Percentiles rank a stretch among this genome's conserved stretches.
phyloP scores from a whole-genome alignment of 192 early-diverging fungal genomes.

The Funneliformis geosporum region DNA sequence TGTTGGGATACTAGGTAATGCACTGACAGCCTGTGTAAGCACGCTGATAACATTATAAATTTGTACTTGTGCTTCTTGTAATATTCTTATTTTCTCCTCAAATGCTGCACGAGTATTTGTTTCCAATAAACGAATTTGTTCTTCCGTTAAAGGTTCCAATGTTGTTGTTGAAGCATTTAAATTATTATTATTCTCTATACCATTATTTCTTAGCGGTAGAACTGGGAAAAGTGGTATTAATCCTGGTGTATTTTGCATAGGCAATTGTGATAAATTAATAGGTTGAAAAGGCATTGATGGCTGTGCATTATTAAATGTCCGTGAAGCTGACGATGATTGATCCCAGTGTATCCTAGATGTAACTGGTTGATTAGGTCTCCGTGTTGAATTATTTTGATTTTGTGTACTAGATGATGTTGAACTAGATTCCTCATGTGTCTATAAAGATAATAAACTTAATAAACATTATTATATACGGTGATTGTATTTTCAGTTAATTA shows the following conservation, averaged over 20 bases:
- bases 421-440: not conserved
- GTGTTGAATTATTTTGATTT: not conserved
- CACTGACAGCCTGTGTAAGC: constrained; percentile 45
- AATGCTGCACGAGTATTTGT: constrained; percentile 61
- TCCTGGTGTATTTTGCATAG: constrained; percentile 34
- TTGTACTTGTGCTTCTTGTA: constrained; percentile 64
- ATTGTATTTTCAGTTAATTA: not conserved
- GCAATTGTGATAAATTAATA: constrained; percentile 9
- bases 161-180: constrained; percentile 5
- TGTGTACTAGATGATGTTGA: constrained; percentile 12
- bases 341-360: constrained; percentile 10
- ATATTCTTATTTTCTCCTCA: constrained; percentile 62
- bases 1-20: constrained; percentile 34
- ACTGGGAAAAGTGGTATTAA: constrained; percentile 45
- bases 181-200: constrained; percentile 43
- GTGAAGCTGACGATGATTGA: constrained; percentile 25
- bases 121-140: constrained; percentile 58
- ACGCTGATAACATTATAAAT: constrained; percentile 50
- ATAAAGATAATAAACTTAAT: not conserved
- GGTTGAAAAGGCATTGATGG: constrained; percentile 7
- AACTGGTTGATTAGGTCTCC: not conserved
- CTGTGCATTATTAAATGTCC: not conserved
- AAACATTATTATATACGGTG: not conserved
- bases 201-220: constrained; percentile 13
- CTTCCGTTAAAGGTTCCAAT: constrained; percentile 56